Evolutionary conservation across 1,139 yeast genomes (phyloP).

Genomic region (Blastobotrys malaysiensis): DNA sequence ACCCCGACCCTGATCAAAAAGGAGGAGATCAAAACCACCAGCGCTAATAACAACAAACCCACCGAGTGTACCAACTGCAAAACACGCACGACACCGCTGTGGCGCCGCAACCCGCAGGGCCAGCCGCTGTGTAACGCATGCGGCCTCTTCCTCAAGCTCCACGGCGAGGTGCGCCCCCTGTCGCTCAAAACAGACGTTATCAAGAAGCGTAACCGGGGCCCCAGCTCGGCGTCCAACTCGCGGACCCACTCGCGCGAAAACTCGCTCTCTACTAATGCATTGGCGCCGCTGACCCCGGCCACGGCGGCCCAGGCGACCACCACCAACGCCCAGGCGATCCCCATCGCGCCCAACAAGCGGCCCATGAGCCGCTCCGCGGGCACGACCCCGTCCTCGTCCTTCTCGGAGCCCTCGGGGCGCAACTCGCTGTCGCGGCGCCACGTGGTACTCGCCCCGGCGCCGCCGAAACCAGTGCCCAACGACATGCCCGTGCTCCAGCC

Average conservation of each 20-base stretch:
- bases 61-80: constrained; percentile 72
- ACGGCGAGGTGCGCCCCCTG: constrained; percentile 86
- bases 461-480: constrained; percentile 13
- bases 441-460: constrained; percentile 23
- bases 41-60: constrained; percentile 12
- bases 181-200: constrained; percentile 86
- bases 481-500: constrained; percentile 14
- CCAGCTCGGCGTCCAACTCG: constrained; percentile 10
- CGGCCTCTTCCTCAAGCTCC: constrained; percentile 79
- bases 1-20: not conserved
- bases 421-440: constrained; percentile 25
- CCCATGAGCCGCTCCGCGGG: constrained; percentile 7
- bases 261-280: constrained; percentile 9
- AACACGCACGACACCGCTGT: constrained; percentile 84
- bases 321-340: constrained; percentile 11
- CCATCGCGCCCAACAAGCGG: constrained; percentile 8
- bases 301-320: not conserved
- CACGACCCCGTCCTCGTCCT: constrained; percentile 3
- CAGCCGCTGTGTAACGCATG: constrained; percentile 91
- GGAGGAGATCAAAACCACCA: not conserved
- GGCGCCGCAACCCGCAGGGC: constrained; percentile 89
- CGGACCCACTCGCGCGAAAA: constrained; percentile 14
- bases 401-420: constrained; percentile 3
- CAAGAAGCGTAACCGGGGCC: constrained; percentile 53
- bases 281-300: constrained; percentile 13